Evolutionary conservation across 345 rosid species (phyloP).

Genomic region (Eucalyptus leucophloia): DNA sequence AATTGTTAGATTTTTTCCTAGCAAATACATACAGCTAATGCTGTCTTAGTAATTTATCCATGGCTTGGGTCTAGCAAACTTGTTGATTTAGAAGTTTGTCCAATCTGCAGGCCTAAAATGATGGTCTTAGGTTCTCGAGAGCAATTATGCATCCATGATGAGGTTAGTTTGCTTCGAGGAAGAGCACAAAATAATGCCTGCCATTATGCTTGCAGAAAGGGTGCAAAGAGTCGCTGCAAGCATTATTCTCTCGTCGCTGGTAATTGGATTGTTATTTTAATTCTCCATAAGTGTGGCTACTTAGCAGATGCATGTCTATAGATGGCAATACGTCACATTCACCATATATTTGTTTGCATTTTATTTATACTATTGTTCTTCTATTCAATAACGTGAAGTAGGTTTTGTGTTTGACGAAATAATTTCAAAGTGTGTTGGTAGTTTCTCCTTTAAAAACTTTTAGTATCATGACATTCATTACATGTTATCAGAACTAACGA

Average conservation of each 20-base stretch:
- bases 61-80: background rate
- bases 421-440: background rate
- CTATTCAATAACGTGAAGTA: background rate
- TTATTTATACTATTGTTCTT: background rate
- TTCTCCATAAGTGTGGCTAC: background rate
- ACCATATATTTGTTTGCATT: background rate
- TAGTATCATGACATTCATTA: background rate
- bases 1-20: background rate
- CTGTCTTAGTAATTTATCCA: background rate
- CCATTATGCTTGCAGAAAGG: conserved; percentile 52
- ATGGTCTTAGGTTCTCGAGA: conserved; percentile 84
- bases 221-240: conserved; percentile 34
- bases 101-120: conserved; percentile 81
- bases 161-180: conserved; percentile 78
- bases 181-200: conserved; percentile 87
- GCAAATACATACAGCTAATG: background rate
- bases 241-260: conserved; percentile 44
- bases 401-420: background rate
- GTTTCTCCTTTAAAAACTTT: background rate
- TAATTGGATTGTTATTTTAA: background rate
- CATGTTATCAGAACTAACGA: background rate
- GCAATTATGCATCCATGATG: conserved; percentile 79
- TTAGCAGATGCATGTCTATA: background rate
- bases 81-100: background rate
- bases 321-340: background rate